Percentiles rank a stretch among this genome's conserved stretches.
These are phyloP conservation scores for Ascochyta pisi DNA, from an alignment of 2,329 filamentous ascomycete genomes.

Conservation along the genomic window DNA sequence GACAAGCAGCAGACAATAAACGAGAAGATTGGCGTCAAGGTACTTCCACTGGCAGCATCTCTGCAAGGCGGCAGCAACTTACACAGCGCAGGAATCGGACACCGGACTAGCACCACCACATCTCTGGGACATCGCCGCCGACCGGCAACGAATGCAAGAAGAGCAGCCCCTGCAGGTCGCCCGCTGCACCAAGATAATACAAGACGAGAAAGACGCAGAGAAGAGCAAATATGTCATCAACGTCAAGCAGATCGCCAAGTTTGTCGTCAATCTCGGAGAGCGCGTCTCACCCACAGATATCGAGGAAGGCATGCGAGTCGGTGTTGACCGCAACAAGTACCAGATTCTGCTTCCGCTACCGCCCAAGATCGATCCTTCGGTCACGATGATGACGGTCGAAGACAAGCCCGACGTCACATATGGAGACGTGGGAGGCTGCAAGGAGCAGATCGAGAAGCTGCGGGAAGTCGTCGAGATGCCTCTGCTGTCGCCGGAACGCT, in stretches of 20 bases:
- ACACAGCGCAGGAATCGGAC: conserved; percentile 81
- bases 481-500: conserved; percentile 91
- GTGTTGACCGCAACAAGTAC: conserved; percentile 98
- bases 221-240: conserved; percentile 99
- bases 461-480: conserved; percentile 99
- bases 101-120: conserved; percentile 97
- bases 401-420: conserved; percentile 99
- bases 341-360: conserved; percentile 96
- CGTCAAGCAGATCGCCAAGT: conserved; percentile 99
- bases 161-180: conserved; percentile 98
- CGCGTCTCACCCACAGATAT: conserved; percentile 98
- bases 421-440: conserved; percentile 97
- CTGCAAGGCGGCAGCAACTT: background rate
- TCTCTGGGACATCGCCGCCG: conserved; percentile 97
- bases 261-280: conserved; percentile 96
- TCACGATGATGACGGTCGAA: conserved; percentile 99
- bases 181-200: conserved; percentile 98
- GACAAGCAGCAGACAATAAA: conserved; percentile 98
- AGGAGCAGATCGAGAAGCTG: conserved; percentile 99
- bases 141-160: conserved; percentile 97
- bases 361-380: conserved; percentile 97
- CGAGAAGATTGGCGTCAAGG: conserved; percentile 81
- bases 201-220: conserved; percentile 91
- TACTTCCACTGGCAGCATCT: conserved; percentile 6
- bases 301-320: conserved; percentile 98